Evolutionary conservation across 2,329 filamentous ascomycete genomes (phyloP), one percentile per base, ranked within the genome.

Genomic region (Davidsoniella eucalypti): DNA sequence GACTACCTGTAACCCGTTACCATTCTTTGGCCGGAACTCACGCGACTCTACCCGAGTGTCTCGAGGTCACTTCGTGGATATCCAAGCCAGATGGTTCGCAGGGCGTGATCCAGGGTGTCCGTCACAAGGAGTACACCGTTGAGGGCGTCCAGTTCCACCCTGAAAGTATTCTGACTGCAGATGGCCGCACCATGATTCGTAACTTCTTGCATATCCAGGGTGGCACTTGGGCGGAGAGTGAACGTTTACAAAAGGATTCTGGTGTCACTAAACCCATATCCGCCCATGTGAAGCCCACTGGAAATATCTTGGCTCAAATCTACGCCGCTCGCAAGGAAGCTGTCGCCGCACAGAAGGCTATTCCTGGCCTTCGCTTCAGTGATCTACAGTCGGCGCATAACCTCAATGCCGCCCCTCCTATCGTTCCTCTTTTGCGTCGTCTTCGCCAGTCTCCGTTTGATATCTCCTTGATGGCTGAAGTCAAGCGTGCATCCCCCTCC

Each of bases 101-200:
- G 56, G 85, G 84, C 26, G 80, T 96, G 53, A 98, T 98, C 58
- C 95, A 96, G 83, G 92, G 92, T 44, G 84, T 98, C 43, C 81
- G 92, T 43, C 92, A 98, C 69, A 94, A 90, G 68, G 77, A 92
- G 60, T 84, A 82, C 59, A 76, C 85, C 1, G 73, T 96, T n/a
- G 92, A 98, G 64, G 92, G 88, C 39, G 92, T 98, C 14, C 92
- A 98, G 61, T 98, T 96, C 59, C 92, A 98, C 58, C 92, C 92
- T 0, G 92, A 98, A 66, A 96, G 90, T 63, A 98, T 98, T 52
- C 69, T 98, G 47, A 95, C 90, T 0, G 87, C 84, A 43, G 79
- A 92, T 52, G 92, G 93, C 3, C 80, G 88, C 36, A 67, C 75
- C 36, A 95, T 98, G 85, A 77, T 98, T 61, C 81, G 79, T 61